Base-by-base conservation (phyloP, 2,329 filamentous ascomycete genomes). In the Alternaria sp. region DNA sequence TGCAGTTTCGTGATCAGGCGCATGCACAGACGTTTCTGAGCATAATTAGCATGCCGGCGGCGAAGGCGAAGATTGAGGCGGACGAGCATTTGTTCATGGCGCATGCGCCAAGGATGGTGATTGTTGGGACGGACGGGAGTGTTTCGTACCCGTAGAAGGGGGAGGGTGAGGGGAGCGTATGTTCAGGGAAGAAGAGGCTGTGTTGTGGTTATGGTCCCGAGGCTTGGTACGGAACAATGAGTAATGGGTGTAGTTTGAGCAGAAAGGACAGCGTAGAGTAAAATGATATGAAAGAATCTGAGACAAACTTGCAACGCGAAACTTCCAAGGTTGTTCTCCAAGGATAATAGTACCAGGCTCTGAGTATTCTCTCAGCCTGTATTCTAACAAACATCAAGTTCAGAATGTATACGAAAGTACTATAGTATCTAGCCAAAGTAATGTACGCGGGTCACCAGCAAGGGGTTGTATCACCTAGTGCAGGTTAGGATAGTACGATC, bases 21-120 rank as follows among this genome's bases (percentile, higher is more conserved):
- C 44, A 48, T 26, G 44, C 44, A 31, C 33, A 34, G 29, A 36
- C 44, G 13, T 48, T 48, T 21, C 14, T 48, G 8, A 36, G 21
- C 21, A 48, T 36, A 8, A 48, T 48, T 10, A 21, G 31, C 17
- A 21, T 17, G 23, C 44, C 44, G 13, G 44, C 9, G 21, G 44
- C 44, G 31, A 34, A 33, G 44, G 33, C 31, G 7, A 36, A 36
- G 44, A 48, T 48, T 13, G 44, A 33, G 2, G 44, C 24, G 31
- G 44, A 48, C 31, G 44, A 48, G 29, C 44, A 48, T 48, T 26
- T 34, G 13, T 48, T 48, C 23, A 48, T 48, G 44, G 44, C 44
- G 8, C 9, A 34, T 48, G 44, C 31, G 23, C 44, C 44, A 21
- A 48, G 44, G 44, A 48, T 31, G 13, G 44, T 48, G 31, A 26